These are phyloP conservation scores for Stachybotrys chlorohalonatus DNA, from an alignment of 2,329 filamentous ascomycete genomes.

Conservation along the genomic window DNA sequence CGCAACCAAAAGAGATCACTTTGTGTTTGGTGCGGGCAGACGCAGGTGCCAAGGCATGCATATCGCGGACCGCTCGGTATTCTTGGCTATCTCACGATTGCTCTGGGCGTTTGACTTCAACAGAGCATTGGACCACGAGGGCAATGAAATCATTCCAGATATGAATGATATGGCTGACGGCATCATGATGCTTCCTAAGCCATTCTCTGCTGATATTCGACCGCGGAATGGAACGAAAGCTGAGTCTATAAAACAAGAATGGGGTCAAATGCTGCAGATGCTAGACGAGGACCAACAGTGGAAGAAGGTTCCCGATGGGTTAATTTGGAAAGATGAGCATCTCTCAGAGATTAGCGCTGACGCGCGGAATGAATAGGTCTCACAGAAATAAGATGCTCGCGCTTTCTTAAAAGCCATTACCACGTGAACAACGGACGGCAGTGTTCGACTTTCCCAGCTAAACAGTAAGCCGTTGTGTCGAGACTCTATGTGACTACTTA, in stretches of 20 bases:
- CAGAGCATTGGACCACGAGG: conserved; percentile 7
- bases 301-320: not conserved
- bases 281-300: not conserved
- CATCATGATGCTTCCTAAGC: conserved; percentile 5
- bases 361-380: too few species aligned
- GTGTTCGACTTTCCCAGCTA: too few species aligned
- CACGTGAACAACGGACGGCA: too few species aligned
- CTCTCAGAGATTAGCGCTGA: too few species aligned
- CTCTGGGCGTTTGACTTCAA: conserved; percentile 36
- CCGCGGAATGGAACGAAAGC: conserved; percentile 2
- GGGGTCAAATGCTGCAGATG: not conserved
- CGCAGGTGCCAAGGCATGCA: conserved; percentile 50
- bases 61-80: conserved; percentile 40
- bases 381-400: too few species aligned
- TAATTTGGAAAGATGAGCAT: not conserved
- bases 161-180: conserved; percentile 1
- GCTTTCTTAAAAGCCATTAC: too few species aligned
- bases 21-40: conserved; percentile 45
- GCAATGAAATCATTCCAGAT: conserved; percentile 4
- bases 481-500: too few species aligned
- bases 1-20: conserved; percentile 37
- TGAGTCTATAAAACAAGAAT: conserved; percentile 2
- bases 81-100: conserved; percentile 35
- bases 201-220: conserved; percentile 4
- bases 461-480: too few species aligned